Percentiles rank a stretch among this genome's conserved stretches.
These are phyloP conservation scores for Apium graveolens DNA, from an alignment of 129 eudicot genomes.

Conservation along the genomic window DNA sequence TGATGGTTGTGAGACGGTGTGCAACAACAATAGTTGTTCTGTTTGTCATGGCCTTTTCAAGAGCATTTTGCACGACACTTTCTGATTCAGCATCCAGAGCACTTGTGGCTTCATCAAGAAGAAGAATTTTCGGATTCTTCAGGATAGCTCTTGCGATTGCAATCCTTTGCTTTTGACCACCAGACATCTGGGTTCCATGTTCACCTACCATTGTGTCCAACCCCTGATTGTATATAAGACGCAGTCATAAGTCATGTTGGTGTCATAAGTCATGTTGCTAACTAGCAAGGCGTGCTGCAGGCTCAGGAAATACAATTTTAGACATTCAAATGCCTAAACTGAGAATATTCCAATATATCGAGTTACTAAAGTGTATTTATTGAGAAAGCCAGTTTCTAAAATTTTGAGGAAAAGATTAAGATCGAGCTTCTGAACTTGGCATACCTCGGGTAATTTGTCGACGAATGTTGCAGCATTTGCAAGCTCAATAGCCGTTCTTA, in stretches of 20 bases:
- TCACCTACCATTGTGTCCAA: neutral
- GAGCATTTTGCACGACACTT: neutral
- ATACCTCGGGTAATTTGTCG: conserved; percentile 64
- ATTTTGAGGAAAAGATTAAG: neutral
- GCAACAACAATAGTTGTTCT: conserved; percentile 1
- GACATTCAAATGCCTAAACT: neutral
- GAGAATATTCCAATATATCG: neutral
- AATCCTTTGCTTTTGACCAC: neutral
- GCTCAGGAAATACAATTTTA: neutral
- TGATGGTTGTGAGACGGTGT: conserved; percentile 1
- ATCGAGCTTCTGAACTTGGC: neutral
- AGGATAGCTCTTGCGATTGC: neutral
- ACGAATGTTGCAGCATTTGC: conserved; percentile 83
- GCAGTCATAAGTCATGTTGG: neutral
- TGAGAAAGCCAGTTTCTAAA: neutral
- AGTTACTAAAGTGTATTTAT: too few relatives aligned
- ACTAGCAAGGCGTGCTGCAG: neutral
- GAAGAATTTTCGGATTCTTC: neutral
- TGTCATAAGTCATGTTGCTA: neutral
- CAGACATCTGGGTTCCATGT: neutral
- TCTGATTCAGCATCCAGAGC: conserved; percentile 7
- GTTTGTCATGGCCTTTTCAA: neutral
- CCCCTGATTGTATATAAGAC: neutral
- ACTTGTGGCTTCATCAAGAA: neutral
- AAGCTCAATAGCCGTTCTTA: conserved; percentile 60